Conservation (phyloP, 345 rosid genomes). For the Arabidopsis thaliana region DNA sequence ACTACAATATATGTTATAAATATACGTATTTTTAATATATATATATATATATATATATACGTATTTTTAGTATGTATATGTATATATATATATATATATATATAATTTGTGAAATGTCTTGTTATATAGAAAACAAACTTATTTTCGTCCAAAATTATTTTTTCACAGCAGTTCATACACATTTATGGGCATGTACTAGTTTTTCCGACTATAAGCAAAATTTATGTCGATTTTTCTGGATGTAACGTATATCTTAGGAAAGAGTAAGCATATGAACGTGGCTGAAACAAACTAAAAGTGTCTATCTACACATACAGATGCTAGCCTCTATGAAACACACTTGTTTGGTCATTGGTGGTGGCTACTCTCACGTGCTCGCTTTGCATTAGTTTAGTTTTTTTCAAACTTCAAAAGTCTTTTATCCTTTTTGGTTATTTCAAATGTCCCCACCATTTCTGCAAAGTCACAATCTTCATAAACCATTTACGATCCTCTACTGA, state of each 20-base stretch:
- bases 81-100: too few relatives aligned
- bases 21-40: too few relatives aligned
- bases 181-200: background rate
- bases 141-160: background rate
- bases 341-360: conserved; percentile 21
- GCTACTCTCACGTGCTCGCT: conserved; percentile 29
- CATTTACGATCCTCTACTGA: conserved; percentile 11
- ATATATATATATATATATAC: too few relatives aligned
- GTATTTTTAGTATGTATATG: too few relatives aligned
- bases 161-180: background rate
- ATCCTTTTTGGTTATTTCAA: conserved; percentile 16
- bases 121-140: background rate
- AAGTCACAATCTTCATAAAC: conserved; percentile 16
- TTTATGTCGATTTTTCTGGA: conserved; percentile 27
- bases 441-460: conserved; percentile 32
- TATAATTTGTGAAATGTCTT: background rate
- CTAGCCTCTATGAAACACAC: conserved; percentile 21
- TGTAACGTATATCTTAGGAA: conserved; percentile 24
- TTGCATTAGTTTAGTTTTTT: background rate
- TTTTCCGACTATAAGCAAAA: conserved; percentile 21
- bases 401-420: conserved; percentile 6
- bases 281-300: conserved; percentile 35
- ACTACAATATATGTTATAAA: too few relatives aligned
- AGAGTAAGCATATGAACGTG: conserved; percentile 35
- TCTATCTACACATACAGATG: conserved; percentile 25